Conservation (phyloP, 2,329 filamentous ascomycete genomes). For the Zarea fungicola region DNA sequence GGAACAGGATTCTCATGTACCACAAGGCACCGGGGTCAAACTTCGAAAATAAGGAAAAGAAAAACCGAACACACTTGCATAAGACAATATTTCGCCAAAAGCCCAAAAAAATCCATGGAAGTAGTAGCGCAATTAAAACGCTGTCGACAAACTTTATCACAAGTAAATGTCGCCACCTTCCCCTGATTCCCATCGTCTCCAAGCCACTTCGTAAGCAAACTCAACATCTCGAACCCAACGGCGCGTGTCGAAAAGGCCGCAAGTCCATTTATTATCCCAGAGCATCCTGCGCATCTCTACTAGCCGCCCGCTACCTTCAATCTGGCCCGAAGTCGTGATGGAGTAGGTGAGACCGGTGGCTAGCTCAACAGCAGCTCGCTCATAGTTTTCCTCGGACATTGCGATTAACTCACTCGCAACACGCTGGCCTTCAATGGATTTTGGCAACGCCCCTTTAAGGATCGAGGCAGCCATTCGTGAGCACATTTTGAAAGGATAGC, state of each 20-base stretch:
- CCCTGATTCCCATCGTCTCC: slow-evolving; percentile 80
- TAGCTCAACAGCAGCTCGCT: slow-evolving; percentile 66
- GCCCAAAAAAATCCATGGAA: too few species aligned
- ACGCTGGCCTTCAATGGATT: slow-evolving; percentile 56
- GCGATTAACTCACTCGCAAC: slow-evolving; percentile 75
- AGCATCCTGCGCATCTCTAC: slow-evolving; percentile 74
- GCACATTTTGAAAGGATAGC: slow-evolving; percentile 98
- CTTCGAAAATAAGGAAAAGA: too few species aligned
- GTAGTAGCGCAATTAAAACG: too few species aligned
- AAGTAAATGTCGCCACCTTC: slow-evolving; percentile 93
- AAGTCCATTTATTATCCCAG: slow-evolving; percentile 78
- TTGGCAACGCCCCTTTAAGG: slow-evolving; percentile 80
- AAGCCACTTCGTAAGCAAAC: slow-evolving; percentile 80
- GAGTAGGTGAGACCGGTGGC: slow-evolving; percentile 59
- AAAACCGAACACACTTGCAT: too few species aligned
- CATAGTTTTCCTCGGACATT: slow-evolving; percentile 74
- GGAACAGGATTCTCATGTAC: too few species aligned
- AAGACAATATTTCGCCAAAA: too few species aligned
- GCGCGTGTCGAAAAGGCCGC: slow-evolving; percentile 83
- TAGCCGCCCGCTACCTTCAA: slow-evolving; percentile 61
- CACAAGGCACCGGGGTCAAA: too few species aligned
- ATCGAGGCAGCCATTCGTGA: slow-evolving; percentile 97
- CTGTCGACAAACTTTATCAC: slow-evolving; percentile 19
- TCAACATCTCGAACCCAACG: slow-evolving; percentile 91
- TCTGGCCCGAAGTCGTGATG: slow-evolving; percentile 37